Evolutionary conservation across 305 asterid genomes (phyloP), one percentile per base, ranked within the genome.

Genomic region (Fraxinus floribunda): DNA sequence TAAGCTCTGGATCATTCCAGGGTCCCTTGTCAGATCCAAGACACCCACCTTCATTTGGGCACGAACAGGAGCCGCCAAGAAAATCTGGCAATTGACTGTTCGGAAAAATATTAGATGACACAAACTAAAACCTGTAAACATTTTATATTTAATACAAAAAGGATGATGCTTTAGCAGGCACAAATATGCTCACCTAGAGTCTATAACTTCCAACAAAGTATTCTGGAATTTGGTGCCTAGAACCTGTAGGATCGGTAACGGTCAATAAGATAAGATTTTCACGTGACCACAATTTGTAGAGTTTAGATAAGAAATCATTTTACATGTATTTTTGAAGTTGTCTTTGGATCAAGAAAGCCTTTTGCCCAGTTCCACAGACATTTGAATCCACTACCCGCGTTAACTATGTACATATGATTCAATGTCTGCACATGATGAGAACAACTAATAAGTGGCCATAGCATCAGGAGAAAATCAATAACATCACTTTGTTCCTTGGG

Each of bases 81-180:
- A 97, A 97, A 88, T 97, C 96, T 75, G 99, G 99, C 92, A 97
- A 87, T 89, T 94, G 97, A 88, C 99, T 97, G 92, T 87, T 82
- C 36, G 68, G 68, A 83, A 77, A 80, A 84, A 83, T 80, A 77
- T 84, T 55, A 74, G 44, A n/a, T 62, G 78, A 73, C 24, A 82
- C 11, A 89, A 80, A 29, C 30, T n/a, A 83, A 75, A 57, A 83
- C 55, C 39, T 35, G 44, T 13, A 41, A 60, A 78, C 18, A 80
- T n/a, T 72, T 57, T 64, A 77, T 34, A 60, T 52, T 75, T 38
- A 38, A 73, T 79, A 20, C 30, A 20, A 68, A 29, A 16, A 36
- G 78, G 36, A 80, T 70, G 75, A 29, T 36, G 80, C 36, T 77
- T 66, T 46, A 82, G 49, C 84, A 81, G 85, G 78, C 71, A 86